Conservation (phyloP, 2,329 filamentous ascomycete species). For the Calonectria fujianensis region DNA sequence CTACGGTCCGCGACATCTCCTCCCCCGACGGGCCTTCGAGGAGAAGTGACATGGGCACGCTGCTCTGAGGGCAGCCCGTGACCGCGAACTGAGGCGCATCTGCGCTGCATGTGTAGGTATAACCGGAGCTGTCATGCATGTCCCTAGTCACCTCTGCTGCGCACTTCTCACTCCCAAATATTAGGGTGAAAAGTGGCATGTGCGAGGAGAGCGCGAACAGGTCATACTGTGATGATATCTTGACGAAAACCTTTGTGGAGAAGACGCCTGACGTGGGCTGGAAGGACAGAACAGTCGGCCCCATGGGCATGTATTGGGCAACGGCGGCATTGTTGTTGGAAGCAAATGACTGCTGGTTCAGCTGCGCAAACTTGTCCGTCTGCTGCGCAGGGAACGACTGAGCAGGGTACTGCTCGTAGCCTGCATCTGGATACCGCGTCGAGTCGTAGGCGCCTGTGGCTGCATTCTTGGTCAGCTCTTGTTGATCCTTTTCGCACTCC, state of each 20-base stretch:
- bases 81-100: slow-evolving; percentile 79
- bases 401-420: slow-evolving; percentile 71
- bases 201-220: slow-evolving; percentile 75
- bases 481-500: not conserved
- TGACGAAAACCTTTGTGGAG: slow-evolving; percentile 83
- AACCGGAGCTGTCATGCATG: slow-evolving; percentile 75
- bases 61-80: slow-evolving; percentile 70
- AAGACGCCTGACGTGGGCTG: slow-evolving; percentile 80
- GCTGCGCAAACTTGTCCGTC: slow-evolving; percentile 70
- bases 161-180: slow-evolving; percentile 87
- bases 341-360: slow-evolving; percentile 74
- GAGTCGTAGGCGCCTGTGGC: slow-evolving; percentile 68
- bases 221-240: slow-evolving; percentile 85
- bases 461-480: slow-evolving; percentile 40
- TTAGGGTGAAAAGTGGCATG: slow-evolving; percentile 76
- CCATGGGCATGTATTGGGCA: slow-evolving; percentile 79
- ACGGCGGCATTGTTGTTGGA: slow-evolving; percentile 79
- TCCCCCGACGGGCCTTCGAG: slow-evolving; percentile 72
- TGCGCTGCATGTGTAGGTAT: slow-evolving; percentile 82
- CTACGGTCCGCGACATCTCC: slow-evolving; percentile 70
- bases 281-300: slow-evolving; percentile 79
- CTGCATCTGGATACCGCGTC: slow-evolving; percentile 75
- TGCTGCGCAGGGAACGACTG: slow-evolving; percentile 68
- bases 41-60: slow-evolving; percentile 73
- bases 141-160: slow-evolving; percentile 75